Percentiles rank a stretch among this genome's conserved stretches.
These are phyloP conservation scores for Lichtheimia hyalospora DNA, from an alignment of 371 early-diverging fungal species.

Conservation along the genomic window DNA sequence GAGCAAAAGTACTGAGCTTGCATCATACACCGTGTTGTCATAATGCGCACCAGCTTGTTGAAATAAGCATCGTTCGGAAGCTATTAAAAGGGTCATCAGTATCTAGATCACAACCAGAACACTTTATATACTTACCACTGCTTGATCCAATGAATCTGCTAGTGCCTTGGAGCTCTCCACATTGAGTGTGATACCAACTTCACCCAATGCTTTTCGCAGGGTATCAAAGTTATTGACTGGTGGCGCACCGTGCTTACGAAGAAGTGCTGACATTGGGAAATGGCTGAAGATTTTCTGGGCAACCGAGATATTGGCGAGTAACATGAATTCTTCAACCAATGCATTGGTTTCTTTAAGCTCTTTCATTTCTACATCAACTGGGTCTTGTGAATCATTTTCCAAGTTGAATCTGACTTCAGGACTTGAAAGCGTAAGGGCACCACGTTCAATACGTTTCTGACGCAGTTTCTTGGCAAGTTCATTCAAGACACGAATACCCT, in stretches of 20 bases:
- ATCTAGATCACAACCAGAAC: background rate
- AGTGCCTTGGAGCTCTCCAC: conserved; percentile 68
- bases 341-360: conserved; percentile 94
- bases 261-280: conserved; percentile 92
- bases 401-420: conserved; percentile 89
- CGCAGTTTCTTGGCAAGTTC: conserved; percentile 87
- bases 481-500: conserved; percentile 83
- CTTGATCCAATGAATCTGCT: conserved; percentile 83
- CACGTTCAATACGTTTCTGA: conserved; percentile 69
- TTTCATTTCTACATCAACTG: conserved; percentile 86
- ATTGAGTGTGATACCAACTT: conserved; percentile 47
- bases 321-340: conserved; percentile 99
- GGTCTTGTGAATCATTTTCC: conserved; percentile 88
- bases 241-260: conserved; percentile 87
- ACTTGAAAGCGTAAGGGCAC: conserved; percentile 83
- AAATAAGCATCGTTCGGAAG: conserved; percentile 80
- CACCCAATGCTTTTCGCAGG: conserved; percentile 69
- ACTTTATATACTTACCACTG: conserved; percentile 47
- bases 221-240: conserved; percentile 75
- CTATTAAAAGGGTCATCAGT: conserved; percentile 18
- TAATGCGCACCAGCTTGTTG: conserved; percentile 85
- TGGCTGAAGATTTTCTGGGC: conserved; percentile 88
- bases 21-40: conserved; percentile 95
- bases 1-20: conserved; percentile 91
- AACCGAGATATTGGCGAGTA: conserved; percentile 98